Conservation (phyloP, 257 asterid genomes). For the Rhazya stricta region DNA sequence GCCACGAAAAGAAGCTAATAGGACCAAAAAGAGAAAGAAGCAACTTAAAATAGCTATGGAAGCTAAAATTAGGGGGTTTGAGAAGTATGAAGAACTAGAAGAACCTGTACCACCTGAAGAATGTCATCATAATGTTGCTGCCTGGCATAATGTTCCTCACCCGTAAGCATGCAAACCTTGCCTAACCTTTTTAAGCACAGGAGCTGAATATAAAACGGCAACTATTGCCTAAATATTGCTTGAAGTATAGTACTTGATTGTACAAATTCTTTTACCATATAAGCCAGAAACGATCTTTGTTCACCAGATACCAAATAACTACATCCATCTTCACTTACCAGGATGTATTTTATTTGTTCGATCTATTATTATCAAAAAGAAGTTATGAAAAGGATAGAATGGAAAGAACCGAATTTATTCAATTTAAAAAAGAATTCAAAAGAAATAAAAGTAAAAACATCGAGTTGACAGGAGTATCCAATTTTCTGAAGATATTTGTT, state of each 20-base stretch:
- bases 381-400: background rate
- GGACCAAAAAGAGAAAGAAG: constrained; percentile 59
- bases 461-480: background rate
- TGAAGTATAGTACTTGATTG: background rate
- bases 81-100: constrained; percentile 60
- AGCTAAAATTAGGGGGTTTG: constrained; percentile 82
- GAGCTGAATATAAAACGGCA: background rate
- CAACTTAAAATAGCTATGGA: constrained; percentile 71
- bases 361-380: background rate
- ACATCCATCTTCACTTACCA: background rate
- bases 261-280: background rate
- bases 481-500: background rate
- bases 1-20: constrained; percentile 36
- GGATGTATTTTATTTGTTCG: background rate
- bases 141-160: constrained; percentile 97
- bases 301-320: background rate
- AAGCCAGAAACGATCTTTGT: background rate
- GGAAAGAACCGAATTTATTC: background rate
- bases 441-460: background rate
- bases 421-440: background rate
- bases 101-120: constrained; percentile 53
- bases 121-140: constrained; percentile 75
- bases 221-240: background rate
- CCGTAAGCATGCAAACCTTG: constrained; percentile 55
- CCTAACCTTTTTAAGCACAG: background rate